phyloP scores from a whole-genome alignment of 2,329 filamentous ascomycete species.

The Dactylellina haptotyla region DNA sequence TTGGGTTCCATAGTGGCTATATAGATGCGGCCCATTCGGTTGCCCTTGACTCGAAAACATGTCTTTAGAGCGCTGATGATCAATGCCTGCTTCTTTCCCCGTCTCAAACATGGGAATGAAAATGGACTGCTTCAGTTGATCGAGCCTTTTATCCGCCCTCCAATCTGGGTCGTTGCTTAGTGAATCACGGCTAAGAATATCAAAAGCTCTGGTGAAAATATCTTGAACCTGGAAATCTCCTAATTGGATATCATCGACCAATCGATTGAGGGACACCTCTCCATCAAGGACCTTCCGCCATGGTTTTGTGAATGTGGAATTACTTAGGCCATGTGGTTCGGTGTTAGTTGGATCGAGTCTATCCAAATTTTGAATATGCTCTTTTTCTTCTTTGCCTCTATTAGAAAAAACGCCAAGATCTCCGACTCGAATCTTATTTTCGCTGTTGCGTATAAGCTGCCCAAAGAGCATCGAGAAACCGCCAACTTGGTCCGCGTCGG shows the following conservation, averaged over 20 bases:
- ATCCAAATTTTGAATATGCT: slow-evolving; percentile 3
- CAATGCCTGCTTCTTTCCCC: not conserved
- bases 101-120: slow-evolving; percentile 69
- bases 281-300: slow-evolving; percentile 73
- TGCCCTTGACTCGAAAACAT: not conserved
- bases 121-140: slow-evolving; percentile 68
- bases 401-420: slow-evolving; percentile 34
- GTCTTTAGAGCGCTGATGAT: not conserved
- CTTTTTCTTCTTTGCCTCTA: not conserved
- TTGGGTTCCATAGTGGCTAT: slow-evolving; percentile 40
- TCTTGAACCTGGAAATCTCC: slow-evolving; percentile 63
- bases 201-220: slow-evolving; percentile 66
- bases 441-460: slow-evolving; percentile 64
- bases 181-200: slow-evolving; percentile 69
- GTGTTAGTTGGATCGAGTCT: slow-evolving; percentile 70
- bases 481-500: slow-evolving; percentile 70
- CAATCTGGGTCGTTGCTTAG: slow-evolving; percentile 62
- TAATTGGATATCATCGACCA: slow-evolving; percentile 62
- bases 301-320: slow-evolving; percentile 68
- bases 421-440: slow-evolving; percentile 24
- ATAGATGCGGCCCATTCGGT: not conserved
- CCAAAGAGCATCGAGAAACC: slow-evolving; percentile 74
- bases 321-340: slow-evolving; percentile 71
- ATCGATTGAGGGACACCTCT: slow-evolving; percentile 63
- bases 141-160: slow-evolving; percentile 67